These are phyloP conservation scores for Rhexocercosporidium sp. DNA, from an alignment of 2,329 filamentous ascomycete genomes.

Conservation along the genomic window DNA sequence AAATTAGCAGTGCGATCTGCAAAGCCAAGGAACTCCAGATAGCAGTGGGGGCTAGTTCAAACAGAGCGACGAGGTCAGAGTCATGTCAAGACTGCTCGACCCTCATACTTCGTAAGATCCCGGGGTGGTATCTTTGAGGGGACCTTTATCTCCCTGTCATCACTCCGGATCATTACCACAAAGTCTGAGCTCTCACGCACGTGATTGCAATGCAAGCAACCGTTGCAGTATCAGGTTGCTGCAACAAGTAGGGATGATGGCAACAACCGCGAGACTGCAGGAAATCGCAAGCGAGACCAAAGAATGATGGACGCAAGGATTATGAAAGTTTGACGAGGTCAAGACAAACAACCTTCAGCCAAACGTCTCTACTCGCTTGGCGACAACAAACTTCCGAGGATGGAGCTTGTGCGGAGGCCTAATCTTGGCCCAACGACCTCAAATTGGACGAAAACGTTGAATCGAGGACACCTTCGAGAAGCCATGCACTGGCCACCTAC, in stretches of 20 bases:
- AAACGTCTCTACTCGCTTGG: conserved; percentile 12
- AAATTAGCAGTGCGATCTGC: background rate
- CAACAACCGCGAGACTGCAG: background rate
- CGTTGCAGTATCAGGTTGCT: background rate
- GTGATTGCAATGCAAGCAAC: background rate
- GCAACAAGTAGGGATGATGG: background rate
- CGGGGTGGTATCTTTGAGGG: conserved; percentile 1
- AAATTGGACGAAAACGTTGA: conserved; percentile 3
- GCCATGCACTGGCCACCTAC: conserved; percentile 1
- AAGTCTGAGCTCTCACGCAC: background rate
- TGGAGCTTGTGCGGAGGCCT: background rate
- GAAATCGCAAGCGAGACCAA: background rate
- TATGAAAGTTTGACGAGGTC: background rate
- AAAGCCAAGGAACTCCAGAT: conserved; percentile 6
- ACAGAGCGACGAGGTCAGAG: background rate
- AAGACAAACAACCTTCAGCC: conserved; percentile 5
- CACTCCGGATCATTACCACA: background rate
- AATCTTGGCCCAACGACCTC: background rate
- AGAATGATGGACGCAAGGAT: background rate
- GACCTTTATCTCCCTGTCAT: background rate
- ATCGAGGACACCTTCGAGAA: conserved; percentile 2
- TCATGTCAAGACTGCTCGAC: background rate
- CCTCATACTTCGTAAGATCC: background rate
- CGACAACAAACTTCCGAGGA: conserved; percentile 10
- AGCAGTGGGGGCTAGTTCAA: conserved; percentile 2